Evolutionary conservation across 306 rosid species (phyloP), one percentile per base, ranked within the genome.

Genomic region (Sicyos edulis): DNA sequence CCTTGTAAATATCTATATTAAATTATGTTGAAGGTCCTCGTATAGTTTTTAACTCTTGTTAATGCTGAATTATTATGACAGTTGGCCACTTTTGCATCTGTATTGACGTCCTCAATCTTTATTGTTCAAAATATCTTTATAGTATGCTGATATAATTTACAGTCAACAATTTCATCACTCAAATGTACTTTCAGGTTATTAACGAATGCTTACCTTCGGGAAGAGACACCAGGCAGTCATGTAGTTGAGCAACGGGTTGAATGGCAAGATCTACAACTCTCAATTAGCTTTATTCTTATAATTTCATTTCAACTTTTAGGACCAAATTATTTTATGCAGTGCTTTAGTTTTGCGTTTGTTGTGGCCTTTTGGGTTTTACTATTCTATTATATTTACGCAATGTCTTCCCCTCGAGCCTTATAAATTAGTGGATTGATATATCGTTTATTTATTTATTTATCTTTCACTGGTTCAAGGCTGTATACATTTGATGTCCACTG

Each of bases 221-320:
- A 89, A 91, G 99, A 95, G 84, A 89, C 96, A 77, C 97, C 99
- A 51, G 89, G 88, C 76, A 95, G 97, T 79, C 91, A 95, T 83
- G 99, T 91, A 72, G 99, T 95, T 80, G 99, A 95, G 90, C 99
- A 95, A 78, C 97, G 90, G 75, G 99, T 95, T 81, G 99, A 95
- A 87, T 95, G 99, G 99, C 80, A 81, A 77, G 89, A 79, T 54
- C 19, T 56, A 47, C 60, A 2, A 49, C 63, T 56, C 54, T 80
- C 62, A 22, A 66, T 76, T 53, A 45, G 57, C 40, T 64, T 67
- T 55, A 52, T 72, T 44, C 72, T 53, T 54, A 71, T 32, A 21
- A 9, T 19, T 71, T n/a, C 74, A 29, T 7, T 54, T 53, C 8
- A 50, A 52, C 70, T 44, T 9, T 34, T 10, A 19, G 45, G 51